A percentile compares a stretch with the other conserved stretches of the same genome.
Conservation (phyloP, 208 protist genomes). For the Leishmania guyanensis region DNA sequence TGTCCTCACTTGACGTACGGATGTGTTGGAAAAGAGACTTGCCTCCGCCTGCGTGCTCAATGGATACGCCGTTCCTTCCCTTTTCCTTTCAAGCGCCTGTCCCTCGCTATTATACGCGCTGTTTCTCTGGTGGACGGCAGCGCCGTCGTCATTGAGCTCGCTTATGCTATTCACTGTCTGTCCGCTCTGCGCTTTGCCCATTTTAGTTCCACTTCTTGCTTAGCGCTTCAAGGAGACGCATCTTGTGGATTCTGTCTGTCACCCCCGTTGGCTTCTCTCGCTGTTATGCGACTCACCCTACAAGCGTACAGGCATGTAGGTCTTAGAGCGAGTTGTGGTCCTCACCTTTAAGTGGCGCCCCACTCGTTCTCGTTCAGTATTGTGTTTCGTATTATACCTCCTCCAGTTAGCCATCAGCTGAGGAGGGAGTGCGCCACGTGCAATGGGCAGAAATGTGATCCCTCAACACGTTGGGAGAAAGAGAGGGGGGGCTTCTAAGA, state of each 20-base stretch:
- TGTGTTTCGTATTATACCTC: neutral
- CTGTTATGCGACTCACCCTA: neutral
- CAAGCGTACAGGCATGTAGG: neutral
- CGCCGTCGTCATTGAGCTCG: neutral
- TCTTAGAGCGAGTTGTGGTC: neutral
- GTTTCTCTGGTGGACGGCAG: neutral
- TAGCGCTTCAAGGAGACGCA: neutral
- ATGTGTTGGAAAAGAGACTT: neutral
- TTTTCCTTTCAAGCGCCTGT: neutral
- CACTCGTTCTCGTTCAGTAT: neutral
- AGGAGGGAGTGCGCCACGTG: neutral
- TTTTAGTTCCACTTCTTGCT: neutral
- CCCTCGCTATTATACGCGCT: neutral
- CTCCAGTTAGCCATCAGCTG: neutral
- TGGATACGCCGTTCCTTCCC: neutral
- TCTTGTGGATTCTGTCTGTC: neutral
- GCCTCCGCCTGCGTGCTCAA: neutral
- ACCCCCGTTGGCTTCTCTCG: neutral
- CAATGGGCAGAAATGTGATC: neutral
- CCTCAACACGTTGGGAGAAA: neutral
- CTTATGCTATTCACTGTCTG: neutral
- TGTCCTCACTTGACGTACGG: neutral
- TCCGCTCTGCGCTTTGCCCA: neutral
- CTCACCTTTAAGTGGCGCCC: neutral
- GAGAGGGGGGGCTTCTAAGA: neutral